A percentile compares a stretch with the other conserved stretches of the same genome.
phyloP scores from a whole-genome alignment of 2,329 filamentous ascomycete species.

The Sordariomycetes sp. region DNA sequence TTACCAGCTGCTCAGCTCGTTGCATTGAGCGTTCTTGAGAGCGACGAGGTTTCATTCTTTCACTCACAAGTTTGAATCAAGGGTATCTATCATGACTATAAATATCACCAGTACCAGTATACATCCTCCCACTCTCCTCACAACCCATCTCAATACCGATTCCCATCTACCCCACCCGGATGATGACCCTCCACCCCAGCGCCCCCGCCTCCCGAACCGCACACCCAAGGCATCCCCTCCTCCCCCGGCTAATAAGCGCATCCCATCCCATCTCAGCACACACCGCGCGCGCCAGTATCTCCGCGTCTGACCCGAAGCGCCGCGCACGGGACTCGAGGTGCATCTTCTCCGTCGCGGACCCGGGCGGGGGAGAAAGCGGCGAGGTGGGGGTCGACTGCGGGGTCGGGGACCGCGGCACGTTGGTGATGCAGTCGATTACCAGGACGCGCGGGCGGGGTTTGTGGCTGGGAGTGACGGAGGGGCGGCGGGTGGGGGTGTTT shows the following conservation, averaged over 20 bases:
- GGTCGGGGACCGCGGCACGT: slow-evolving; percentile 26
- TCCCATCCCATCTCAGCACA: slow-evolving; percentile 66
- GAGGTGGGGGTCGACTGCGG: slow-evolving; percentile 31
- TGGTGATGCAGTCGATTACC: slow-evolving; percentile 51
- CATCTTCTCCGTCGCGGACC: slow-evolving; percentile 32
- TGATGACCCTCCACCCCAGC: slow-evolving; percentile 55
- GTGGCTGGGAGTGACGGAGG: slow-evolving; percentile 8
- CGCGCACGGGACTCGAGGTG: slow-evolving; percentile 41
- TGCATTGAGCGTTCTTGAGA: too few species aligned
- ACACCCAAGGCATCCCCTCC: slow-evolving; percentile 59
- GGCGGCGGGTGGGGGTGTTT: slow-evolving; percentile 18
- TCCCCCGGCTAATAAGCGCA: slow-evolving; percentile 53
- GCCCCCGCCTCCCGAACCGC: slow-evolving; percentile 63
- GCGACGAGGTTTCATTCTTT: too few species aligned
- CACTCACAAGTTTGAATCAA: background rate
- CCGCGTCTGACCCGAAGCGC: slow-evolving; percentile 50
- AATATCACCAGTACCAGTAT: too few species aligned
- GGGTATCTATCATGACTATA: too few species aligned
- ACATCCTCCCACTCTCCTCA: too few species aligned
- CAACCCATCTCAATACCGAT: slow-evolving; percentile 3
- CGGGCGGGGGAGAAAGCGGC: slow-evolving; percentile 21
- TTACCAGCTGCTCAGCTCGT: too few species aligned
- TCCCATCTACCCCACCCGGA: slow-evolving; percentile 29
- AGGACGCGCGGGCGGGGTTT: slow-evolving; percentile 30
- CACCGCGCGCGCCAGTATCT: slow-evolving; percentile 57